Percentiles rank a stretch among this genome's conserved stretches.
phyloP scores from a whole-genome alignment of 2,329 filamentous ascomycete genomes.

The Diaporthe citriasiana region DNA sequence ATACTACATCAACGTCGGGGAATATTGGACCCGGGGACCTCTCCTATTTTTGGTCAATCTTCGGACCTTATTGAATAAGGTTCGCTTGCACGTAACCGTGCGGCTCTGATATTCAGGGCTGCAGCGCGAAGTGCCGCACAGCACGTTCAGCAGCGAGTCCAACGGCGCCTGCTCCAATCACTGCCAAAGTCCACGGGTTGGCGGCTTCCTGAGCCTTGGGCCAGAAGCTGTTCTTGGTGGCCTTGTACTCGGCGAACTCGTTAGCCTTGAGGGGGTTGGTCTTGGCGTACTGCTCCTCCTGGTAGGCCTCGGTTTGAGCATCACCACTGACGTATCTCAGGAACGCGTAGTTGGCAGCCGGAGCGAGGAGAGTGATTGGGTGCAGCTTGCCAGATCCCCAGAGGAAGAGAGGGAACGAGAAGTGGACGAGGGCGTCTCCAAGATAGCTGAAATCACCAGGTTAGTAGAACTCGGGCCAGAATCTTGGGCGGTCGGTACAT shows the following conservation, averaged over 20 bases:
- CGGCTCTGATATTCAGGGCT: slow-evolving; percentile 4
- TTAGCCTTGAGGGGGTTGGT: slow-evolving; percentile 65
- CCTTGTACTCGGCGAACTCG: slow-evolving; percentile 65
- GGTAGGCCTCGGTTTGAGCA: slow-evolving; percentile 67
- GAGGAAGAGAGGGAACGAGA: slow-evolving; percentile 71
- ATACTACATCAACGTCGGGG: slow-evolving; percentile 16
- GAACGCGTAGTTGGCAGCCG: slow-evolving; percentile 70
- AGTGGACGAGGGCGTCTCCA: slow-evolving; percentile 70
- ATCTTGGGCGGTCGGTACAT: slow-evolving; percentile 47
- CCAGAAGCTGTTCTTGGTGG: slow-evolving; percentile 73
- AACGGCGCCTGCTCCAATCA: slow-evolving; percentile 63
- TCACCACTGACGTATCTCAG: slow-evolving; percentile 70
- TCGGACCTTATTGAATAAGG: background rate
- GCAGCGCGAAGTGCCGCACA: slow-evolving; percentile 33
- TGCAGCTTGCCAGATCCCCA: slow-evolving; percentile 68
- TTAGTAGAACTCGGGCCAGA: background rate
- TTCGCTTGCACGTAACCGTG: background rate
- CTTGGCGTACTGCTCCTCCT: slow-evolving; percentile 65
- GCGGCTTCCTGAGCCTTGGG: slow-evolving; percentile 62
- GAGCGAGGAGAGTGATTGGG: slow-evolving; percentile 67
- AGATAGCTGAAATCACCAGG: slow-evolving; percentile 63
- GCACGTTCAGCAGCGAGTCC: slow-evolving; percentile 61
- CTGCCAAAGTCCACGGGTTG: slow-evolving; percentile 70
- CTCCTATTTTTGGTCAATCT: background rate
- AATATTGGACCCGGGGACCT: background rate